Evolutionary conservation across 208 protist genomes (phyloP), one percentile per base, ranked within the genome.

Genomic region (Leishmania aethiopica): DNA sequence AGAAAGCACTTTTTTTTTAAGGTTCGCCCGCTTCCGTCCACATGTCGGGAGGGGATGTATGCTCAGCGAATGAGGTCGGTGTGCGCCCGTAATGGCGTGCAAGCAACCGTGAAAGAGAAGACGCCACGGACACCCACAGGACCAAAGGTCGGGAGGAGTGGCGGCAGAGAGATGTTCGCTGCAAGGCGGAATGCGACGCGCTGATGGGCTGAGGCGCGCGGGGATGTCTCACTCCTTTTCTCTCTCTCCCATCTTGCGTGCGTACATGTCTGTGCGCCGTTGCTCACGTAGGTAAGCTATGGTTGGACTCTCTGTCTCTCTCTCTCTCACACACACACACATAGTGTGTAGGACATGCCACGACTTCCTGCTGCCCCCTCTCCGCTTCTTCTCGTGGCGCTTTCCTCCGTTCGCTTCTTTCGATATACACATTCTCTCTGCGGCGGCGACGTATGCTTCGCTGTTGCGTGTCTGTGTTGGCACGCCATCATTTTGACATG

Each of bases 361-460:
- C 49, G 15, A 19, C 32, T 69, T 69, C 15, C 13, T 32, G 28
- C 32, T 42, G 62, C n/a, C 32, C 2, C 8, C 28, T 28, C 60
- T 32, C 78, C 45, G 8, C 77, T 62, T 79, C 76, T 3, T 71
- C 55, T 75, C 74, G 81, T 81, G 25, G 5, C 66, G 17, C 75
- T 82, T 77, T 77, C 25, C 55, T 25, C 55, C 8, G 6, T n/a
- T 25, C 55, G 5, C 55, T 28, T n/a, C 55, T 59, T 25, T 7
- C 55, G 22, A 59, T 49, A 49, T 49, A 11, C 0, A 49, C 45
- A 49, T 2, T 49, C 6, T 59, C 62, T 32, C 32, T 35, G 28
- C 32, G 13, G 5, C 62, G 62, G 32, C 13, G 62, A 32, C 15
- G 28, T 37, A 10, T 42, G 28, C 62, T 40, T 69, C 32, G 32